A percentile compares a stretch with the other conserved stretches of the same genome.
phyloP scores from a whole-genome alignment of 2,329 filamentous ascomycete genomes.

The Pestalotiopsis sp. region DNA sequence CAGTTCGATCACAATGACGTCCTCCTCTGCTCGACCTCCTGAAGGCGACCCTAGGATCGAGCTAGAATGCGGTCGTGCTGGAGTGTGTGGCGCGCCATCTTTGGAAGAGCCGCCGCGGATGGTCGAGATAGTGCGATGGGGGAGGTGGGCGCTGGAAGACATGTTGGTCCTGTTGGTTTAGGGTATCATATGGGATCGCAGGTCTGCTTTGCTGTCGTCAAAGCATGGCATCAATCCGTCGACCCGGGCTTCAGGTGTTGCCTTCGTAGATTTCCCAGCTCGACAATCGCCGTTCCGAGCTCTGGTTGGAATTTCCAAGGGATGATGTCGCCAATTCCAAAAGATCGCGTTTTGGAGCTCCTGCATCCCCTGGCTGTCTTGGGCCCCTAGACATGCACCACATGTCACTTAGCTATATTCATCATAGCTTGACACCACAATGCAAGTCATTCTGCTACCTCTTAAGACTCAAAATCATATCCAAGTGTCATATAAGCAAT shows the following conservation, averaged over 20 bases:
- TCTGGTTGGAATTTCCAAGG: neutral
- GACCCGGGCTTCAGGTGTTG: neutral
- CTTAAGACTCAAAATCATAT: too few species aligned
- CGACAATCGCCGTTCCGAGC: neutral
- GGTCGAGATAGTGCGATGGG: slow-evolving; percentile 61
- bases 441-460: too few species aligned
- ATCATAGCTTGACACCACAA: neutral
- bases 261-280: neutral
- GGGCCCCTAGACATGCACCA: neutral
- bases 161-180: slow-evolving; percentile 31
- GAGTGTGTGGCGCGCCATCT: slow-evolving; percentile 62
- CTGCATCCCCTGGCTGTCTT: slow-evolving; percentile 4
- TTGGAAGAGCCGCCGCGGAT: slow-evolving; percentile 47
- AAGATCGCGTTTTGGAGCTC: slow-evolving; percentile 6
- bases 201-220: neutral
- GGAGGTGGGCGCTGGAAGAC: slow-evolving; percentile 49
- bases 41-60: slow-evolving; percentile 62
- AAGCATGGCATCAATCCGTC: neutral
- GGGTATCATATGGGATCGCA: neutral
- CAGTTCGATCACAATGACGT: slow-evolving; percentile 80
- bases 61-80: slow-evolving; percentile 49
- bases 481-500: too few species aligned
- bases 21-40: slow-evolving; percentile 75
- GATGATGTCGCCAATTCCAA: slow-evolving; percentile 5
- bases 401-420: neutral